A percentile compares a stretch with the other conserved stretches of the same genome.
Evolutionary conservation across 2,329 filamentous ascomycete genomes (phyloP).

Genomic region (Cordyceps pruinosa): DNA sequence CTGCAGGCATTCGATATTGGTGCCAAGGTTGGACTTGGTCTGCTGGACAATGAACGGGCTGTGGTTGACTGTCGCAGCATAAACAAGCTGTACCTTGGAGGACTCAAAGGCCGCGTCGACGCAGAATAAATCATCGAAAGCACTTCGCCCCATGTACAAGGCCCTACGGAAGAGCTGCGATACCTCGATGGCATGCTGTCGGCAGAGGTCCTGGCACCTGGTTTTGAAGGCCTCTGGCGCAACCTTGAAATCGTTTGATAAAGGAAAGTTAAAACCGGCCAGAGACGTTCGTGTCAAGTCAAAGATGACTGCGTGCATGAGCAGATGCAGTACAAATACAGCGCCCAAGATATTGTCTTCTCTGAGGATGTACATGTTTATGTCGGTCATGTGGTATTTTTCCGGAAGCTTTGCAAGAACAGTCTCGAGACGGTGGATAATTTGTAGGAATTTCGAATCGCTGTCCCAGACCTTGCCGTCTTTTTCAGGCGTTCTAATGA

Average conservation of each 20-base stretch:
- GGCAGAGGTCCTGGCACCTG: slow-evolving; percentile 18
- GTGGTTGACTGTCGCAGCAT: slow-evolving; percentile 19
- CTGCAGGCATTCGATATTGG: slow-evolving; percentile 17
- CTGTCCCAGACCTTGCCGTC: slow-evolving; percentile 10
- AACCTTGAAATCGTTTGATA: slow-evolving; percentile 18
- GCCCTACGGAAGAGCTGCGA: slow-evolving; percentile 17
- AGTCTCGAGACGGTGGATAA: slow-evolving; percentile 18
- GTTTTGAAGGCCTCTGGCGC: slow-evolving; percentile 16
- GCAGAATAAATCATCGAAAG: slow-evolving; percentile 20
- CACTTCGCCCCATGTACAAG: slow-evolving; percentile 11
- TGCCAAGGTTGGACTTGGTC: slow-evolving; percentile 18
- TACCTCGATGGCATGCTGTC: slow-evolving; percentile 19
- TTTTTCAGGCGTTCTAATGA: slow-evolving; percentile 16
- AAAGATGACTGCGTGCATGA: slow-evolving; percentile 20
- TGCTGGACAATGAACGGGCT: slow-evolving; percentile 15
- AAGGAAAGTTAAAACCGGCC: slow-evolving; percentile 21
- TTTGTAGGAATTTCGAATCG: slow-evolving; percentile 7
- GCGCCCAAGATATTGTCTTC: slow-evolving; percentile 16
- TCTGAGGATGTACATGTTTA: slow-evolving; percentile 18
- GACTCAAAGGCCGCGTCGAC: slow-evolving; percentile 20
- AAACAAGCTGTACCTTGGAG: slow-evolving; percentile 22
- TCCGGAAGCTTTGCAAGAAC: slow-evolving; percentile 18
- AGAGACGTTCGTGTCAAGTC: slow-evolving; percentile 20
- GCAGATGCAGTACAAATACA: slow-evolving; percentile 21
- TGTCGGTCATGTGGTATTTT: slow-evolving; percentile 17